These are phyloP conservation scores for Cudoniella acicularis DNA, from an alignment of 495 filamentous ascomycete genomes.

Conservation along the genomic window DNA sequence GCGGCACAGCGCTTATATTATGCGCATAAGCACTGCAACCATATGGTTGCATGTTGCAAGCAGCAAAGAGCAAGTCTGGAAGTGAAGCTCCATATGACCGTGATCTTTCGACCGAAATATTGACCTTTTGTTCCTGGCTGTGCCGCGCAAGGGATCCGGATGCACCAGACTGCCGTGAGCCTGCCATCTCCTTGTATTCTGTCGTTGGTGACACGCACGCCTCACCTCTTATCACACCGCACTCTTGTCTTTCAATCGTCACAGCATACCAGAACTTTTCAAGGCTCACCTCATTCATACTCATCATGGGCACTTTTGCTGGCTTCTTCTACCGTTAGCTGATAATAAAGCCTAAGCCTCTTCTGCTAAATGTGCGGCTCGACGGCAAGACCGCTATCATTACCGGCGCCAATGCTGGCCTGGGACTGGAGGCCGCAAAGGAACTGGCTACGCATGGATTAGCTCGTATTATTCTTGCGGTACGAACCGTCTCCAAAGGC, in stretches of 20 bases:
- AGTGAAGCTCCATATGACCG: no score
- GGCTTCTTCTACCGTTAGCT: conserved; percentile 21
- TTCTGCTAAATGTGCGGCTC: conserved; percentile 7
- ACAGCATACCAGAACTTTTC: background rate
- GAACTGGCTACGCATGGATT: conserved; percentile 43
- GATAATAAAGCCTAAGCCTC: conserved; percentile 12
- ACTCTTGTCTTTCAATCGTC: background rate
- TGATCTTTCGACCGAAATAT: no score
- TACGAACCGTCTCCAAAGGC: conserved; percentile 44
- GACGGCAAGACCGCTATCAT: conserved; percentile 42
- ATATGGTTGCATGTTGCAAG: no score
- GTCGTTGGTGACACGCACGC: background rate
- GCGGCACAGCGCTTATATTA: no score
- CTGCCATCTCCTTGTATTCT: background rate
- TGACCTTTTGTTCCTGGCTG: no score
- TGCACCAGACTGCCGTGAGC: no score
- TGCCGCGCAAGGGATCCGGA: no score
- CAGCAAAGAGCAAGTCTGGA: no score
- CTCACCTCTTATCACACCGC: background rate
- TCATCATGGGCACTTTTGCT: background rate
- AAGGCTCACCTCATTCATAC: background rate
- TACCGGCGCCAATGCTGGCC: conserved; percentile 47
- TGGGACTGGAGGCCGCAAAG: conserved; percentile 44
- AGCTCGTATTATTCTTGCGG: conserved; percentile 46
- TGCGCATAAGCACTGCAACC: no score